These are phyloP conservation scores for Yarrowia yakushimensis DNA, from an alignment of 805 yeast species.

Conservation along the genomic window DNA sequence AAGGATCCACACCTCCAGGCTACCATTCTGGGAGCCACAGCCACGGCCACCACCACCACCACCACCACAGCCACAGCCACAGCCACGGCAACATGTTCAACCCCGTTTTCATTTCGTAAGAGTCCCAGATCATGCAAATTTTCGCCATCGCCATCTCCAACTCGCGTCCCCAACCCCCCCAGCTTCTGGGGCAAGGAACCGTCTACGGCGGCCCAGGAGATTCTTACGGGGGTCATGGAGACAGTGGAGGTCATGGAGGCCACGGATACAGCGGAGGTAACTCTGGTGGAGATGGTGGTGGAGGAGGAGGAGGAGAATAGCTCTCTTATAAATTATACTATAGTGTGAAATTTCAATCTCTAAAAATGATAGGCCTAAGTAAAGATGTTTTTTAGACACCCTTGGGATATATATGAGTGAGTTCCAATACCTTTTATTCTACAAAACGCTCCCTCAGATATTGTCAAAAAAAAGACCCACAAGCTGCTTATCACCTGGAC, in stretches of 20 bases:
- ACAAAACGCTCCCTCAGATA: not conserved
- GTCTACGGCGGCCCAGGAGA: not conserved
- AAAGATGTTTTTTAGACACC: not conserved
- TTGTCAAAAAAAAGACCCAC: not conserved
- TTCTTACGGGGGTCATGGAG: not conserved
- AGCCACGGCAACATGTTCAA: not conserved
- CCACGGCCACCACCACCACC: no score
- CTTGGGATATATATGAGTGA: not conserved
- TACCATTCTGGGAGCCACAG: not conserved
- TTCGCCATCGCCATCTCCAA: no score
- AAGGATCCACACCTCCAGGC: not conserved
- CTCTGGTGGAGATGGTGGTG: not conserved
- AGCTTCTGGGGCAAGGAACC: not conserved
- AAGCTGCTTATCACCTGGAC: not conserved
- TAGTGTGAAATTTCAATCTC: no score
- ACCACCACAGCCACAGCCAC: no score
- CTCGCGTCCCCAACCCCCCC: not conserved
- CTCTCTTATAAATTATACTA: not conserved
- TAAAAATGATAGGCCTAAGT: no score
- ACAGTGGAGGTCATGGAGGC: not conserved
- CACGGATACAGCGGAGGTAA: no score
- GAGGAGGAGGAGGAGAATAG: not conserved
- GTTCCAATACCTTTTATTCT: no score
- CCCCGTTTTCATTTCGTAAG: not conserved
- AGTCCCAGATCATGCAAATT: not conserved